Conservation (phyloP, 441 rosid genomes). For the Lepidium campestre region DNA sequence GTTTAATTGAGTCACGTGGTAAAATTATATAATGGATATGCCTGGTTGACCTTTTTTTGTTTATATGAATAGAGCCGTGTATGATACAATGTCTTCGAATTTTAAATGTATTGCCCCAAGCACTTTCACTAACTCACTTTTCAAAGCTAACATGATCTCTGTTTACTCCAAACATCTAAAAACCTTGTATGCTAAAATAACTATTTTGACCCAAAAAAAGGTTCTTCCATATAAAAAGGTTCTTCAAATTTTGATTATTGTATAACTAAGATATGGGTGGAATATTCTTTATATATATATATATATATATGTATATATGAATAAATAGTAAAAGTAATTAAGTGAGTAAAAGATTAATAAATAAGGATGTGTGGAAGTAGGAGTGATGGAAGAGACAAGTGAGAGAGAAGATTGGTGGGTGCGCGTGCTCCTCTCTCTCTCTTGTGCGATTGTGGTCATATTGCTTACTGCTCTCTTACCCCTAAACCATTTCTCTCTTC, state of each 20-base stretch:
- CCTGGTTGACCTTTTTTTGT: neutral
- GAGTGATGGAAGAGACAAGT: conserved; percentile 27
- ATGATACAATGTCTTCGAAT: neutral
- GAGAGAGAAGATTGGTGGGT: conserved; percentile 51
- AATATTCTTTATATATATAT: neutral
- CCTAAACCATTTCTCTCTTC: neutral
- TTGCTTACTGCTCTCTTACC: conserved; percentile 42
- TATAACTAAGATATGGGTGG: neutral
- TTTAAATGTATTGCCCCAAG: neutral
- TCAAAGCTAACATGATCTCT: neutral
- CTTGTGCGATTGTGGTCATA: conserved; percentile 56
- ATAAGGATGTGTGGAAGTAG: conserved; percentile 7
- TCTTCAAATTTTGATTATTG: neutral
- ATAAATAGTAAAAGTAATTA: neutral
- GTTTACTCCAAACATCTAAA: neutral
- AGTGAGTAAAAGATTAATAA: conserved; percentile 12
- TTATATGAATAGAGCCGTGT: neutral
- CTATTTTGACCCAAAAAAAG: neutral
- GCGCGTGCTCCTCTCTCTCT: conserved; percentile 55
- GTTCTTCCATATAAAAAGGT: neutral
- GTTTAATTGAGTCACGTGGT: conserved; percentile 7
- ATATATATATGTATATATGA: too few relatives aligned
- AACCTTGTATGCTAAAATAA: neutral
- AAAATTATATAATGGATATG: neutral
- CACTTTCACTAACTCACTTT: neutral